Percentiles rank a stretch among this genome's conserved stretches.
Conservation (phyloP, 2,329 filamentous ascomycete species). For the Penicillium sp. region DNA sequence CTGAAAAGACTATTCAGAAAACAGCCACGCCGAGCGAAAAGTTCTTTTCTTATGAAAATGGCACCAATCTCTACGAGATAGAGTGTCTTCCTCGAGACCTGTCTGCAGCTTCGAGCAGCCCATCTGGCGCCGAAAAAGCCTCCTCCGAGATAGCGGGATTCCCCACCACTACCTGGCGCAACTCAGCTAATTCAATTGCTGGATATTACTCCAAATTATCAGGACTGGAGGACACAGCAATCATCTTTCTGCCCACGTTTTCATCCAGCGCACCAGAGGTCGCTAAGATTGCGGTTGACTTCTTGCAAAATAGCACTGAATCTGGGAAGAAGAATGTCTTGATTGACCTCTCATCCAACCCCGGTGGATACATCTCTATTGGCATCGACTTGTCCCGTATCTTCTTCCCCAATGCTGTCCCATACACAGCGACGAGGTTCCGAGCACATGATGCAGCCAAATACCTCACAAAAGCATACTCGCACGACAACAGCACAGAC, state of each 20-base stretch:
- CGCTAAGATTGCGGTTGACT: conserved; percentile 23
- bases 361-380: conserved; percentile 54
- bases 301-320: conserved; percentile 28
- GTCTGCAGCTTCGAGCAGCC: conserved; percentile 8
- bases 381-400: conserved; percentile 55
- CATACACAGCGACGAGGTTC: conserved; percentile 50
- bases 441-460: conserved; percentile 46
- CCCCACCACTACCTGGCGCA: conserved; percentile 22
- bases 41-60: conserved; percentile 23
- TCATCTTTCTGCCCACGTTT: conserved; percentile 42
- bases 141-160: conserved; percentile 21
- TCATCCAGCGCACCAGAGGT: conserved; percentile 20
- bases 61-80: conserved; percentile 19
- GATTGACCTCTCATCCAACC: conserved; percentile 63
- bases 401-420: conserved; percentile 51
- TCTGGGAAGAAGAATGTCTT: conserved; percentile 61
- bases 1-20: conserved; percentile 17
- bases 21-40: conserved; percentile 20
- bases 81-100: conserved; percentile 23
- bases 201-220: conserved; percentile 49
- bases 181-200: conserved; percentile 33
- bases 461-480: conserved; percentile 34
- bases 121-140: conserved; percentile 19
- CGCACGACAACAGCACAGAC: conserved; percentile 15
- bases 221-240: conserved; percentile 46